A percentile compares a stretch with the other conserved stretches of the same genome.
Conservation (phyloP, 441 rosid species). For the Populus hybrid region DNA sequence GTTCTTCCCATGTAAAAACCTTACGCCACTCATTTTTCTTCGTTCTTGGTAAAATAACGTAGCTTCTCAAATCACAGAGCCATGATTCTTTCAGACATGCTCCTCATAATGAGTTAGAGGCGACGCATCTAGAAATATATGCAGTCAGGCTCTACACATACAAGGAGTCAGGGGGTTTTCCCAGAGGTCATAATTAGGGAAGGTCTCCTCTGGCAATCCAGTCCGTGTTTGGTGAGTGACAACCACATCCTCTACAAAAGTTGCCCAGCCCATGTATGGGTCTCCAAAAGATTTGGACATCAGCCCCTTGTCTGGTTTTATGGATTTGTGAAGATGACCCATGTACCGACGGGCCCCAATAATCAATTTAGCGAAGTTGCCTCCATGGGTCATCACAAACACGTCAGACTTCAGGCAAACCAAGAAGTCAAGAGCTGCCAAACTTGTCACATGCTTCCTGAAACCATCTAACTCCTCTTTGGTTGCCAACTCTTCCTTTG, state of each 20-base stretch:
- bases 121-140: slow-evolving; percentile 9
- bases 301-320: slow-evolving; percentile 96
- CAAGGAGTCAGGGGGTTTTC: slow-evolving; percentile 98
- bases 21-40: neutral
- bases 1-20: neutral
- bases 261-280: slow-evolving; percentile 97
- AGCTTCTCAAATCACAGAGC: slow-evolving; percentile 7
- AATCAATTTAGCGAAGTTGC: slow-evolving; percentile 95
- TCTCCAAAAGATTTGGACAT: slow-evolving; percentile 99
- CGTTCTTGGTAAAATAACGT: slow-evolving; percentile 5
- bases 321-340: slow-evolving; percentile 92
- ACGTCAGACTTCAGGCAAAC: slow-evolving; percentile 98
- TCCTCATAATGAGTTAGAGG: slow-evolving; percentile 16
- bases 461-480: slow-evolving; percentile 75
- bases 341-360: slow-evolving; percentile 93
- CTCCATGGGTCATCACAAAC: slow-evolving; percentile 98
- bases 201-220: slow-evolving; percentile 96
- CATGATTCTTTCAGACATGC: neutral
- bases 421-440: slow-evolving; percentile 95
- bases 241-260: slow-evolving; percentile 89
- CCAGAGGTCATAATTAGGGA: slow-evolving; percentile 97
- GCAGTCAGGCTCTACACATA: slow-evolving; percentile 88
- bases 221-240: slow-evolving; percentile 94
- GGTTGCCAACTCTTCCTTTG: slow-evolving; percentile 90
- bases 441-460: slow-evolving; percentile 95